A percentile compares a stretch with the other conserved stretches of the same genome.
These are phyloP conservation scores for Fraxinus quadrangulata DNA, from an alignment of 257 asterid species.

Conservation along the genomic window DNA sequence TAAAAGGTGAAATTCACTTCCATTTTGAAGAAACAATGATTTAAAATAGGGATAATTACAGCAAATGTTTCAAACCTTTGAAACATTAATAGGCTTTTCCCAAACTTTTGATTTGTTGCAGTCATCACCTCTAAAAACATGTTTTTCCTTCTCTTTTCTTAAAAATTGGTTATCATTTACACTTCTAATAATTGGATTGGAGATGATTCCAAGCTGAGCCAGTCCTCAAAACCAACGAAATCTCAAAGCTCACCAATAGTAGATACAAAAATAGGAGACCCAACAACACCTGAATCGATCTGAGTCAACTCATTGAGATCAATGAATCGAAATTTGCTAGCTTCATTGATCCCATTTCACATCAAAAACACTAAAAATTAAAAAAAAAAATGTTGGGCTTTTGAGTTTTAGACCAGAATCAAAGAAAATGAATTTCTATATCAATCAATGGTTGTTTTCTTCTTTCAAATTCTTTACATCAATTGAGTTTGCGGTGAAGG, in stretches of 20 bases:
- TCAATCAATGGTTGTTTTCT: slow-evolving; percentile 14
- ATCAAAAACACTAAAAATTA: background rate
- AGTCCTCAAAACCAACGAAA: slow-evolving; percentile 71
- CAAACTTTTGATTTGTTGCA: too few species aligned
- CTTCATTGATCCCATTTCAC: slow-evolving; percentile 51
- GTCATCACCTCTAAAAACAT: too few species aligned
- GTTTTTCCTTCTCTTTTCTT: too few species aligned
- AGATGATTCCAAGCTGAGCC: slow-evolving; percentile 61
- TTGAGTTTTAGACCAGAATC: background rate
- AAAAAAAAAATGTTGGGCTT: slow-evolving; percentile 1
- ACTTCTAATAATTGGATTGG: slow-evolving; percentile 39
- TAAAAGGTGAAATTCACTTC: background rate
- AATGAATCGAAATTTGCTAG: slow-evolving; percentile 69
- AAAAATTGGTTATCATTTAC: slow-evolving; percentile 32
- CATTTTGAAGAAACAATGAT: background rate
- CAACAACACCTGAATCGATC: slow-evolving; percentile 75
- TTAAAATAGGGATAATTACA: too few species aligned
- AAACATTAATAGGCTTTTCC: too few species aligned
- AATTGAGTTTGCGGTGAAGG: too few species aligned
- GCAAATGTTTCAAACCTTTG: too few species aligned
- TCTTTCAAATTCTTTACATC: slow-evolving; percentile 3
- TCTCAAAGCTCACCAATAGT: slow-evolving; percentile 63
- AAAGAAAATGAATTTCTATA: slow-evolving; percentile 11
- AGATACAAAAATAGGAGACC: slow-evolving; percentile 65
- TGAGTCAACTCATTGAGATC: slow-evolving; percentile 69